phyloP scores from a whole-genome alignment of 148 eudicot species.

The Rhododendron simsii region DNA sequence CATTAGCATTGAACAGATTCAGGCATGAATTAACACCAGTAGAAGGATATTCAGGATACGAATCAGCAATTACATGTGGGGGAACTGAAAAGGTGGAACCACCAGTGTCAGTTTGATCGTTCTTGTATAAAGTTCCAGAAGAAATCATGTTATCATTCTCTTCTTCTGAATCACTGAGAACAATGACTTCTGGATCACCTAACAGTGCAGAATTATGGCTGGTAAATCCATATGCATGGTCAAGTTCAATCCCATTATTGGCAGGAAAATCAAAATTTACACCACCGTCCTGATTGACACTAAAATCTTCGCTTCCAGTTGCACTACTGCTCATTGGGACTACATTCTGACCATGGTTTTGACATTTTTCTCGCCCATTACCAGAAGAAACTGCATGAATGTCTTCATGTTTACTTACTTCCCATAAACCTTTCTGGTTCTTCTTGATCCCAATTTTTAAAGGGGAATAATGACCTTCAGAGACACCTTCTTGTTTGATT shows the following conservation, averaged over 20 bases:
- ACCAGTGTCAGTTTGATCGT: conserved; percentile 22
- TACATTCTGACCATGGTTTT: conserved; percentile 34
- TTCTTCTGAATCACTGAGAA: conserved; percentile 82
- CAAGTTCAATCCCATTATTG: conserved; percentile 43
- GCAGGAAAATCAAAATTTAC: conserved; percentile 37
- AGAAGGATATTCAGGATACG: conserved; percentile 52
- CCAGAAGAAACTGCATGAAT: conserved; percentile 36
- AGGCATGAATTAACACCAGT: conserved; percentile 54
- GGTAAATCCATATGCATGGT: conserved; percentile 29
- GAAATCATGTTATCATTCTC: conserved; percentile 33
- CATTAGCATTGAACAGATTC: conserved; percentile 47
- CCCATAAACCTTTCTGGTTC: conserved; percentile 61
- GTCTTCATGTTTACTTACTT: conserved; percentile 53
- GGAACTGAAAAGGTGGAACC: conserved; percentile 34
- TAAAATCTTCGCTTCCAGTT: conserved; percentile 57
- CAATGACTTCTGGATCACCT: conserved; percentile 45
- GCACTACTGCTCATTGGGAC: conserved; percentile 64
- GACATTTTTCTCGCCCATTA: conserved; percentile 30
- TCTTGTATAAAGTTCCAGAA: conserved; percentile 19
- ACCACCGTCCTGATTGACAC: conserved; percentile 56
- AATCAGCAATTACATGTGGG: conserved; percentile 44
- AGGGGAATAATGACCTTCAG: conserved; percentile 27
- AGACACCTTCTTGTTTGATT: conserved; percentile 33
- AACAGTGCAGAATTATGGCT: conserved; percentile 29
- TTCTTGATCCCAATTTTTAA: conserved; percentile 59